Percentiles rank a stretch among this genome's conserved stretches.
Conservation (phyloP, 2,329 filamentous ascomycete species). For the Balansia obtecta region DNA sequence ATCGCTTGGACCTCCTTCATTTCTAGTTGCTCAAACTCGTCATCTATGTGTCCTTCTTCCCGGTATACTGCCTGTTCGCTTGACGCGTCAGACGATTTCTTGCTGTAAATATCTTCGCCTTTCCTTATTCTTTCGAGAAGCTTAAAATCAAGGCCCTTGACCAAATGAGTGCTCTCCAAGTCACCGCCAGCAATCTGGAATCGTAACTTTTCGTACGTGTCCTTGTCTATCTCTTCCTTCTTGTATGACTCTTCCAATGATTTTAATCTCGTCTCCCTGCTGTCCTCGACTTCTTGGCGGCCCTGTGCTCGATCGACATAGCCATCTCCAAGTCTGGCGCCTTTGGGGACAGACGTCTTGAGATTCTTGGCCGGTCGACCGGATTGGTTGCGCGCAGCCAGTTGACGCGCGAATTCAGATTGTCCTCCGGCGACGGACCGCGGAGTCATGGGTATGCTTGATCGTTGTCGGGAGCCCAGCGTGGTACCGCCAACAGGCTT, state of each 20-base stretch:
- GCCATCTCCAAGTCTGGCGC: constrained; percentile 63
- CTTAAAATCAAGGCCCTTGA: constrained; percentile 85
- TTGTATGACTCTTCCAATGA: constrained; percentile 74
- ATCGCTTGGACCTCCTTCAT: constrained; percentile 40
- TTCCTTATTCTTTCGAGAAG: constrained; percentile 56
- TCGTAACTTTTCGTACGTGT: constrained; percentile 63
- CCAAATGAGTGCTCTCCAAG: constrained; percentile 66
- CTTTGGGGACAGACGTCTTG: constrained; percentile 70
- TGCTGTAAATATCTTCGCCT: constrained; percentile 54
- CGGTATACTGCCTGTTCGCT: constrained; percentile 18
- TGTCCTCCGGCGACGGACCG: constrained; percentile 46
- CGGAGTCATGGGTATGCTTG: constrained; percentile 92
- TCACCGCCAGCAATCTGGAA: constrained; percentile 75
- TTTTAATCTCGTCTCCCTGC: constrained; percentile 53
- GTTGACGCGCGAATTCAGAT: constrained; percentile 70
- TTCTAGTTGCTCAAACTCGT: constrained; percentile 50
- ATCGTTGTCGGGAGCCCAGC: constrained; percentile 65
- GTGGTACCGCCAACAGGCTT: constrained; percentile 26
- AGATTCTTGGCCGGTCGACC: constrained; percentile 55
- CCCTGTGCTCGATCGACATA: constrained; percentile 73
- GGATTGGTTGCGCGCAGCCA: constrained; percentile 57
- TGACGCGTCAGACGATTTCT: constrained; percentile 12
- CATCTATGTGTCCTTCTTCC: constrained; percentile 38
- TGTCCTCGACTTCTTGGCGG: constrained; percentile 42
- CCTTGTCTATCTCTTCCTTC: constrained; percentile 69